Evolutionary conservation across 73 alveolate species (phyloP), one percentile per base, ranked within the genome.

Genomic region (Blepharisma stoltei): DNA sequence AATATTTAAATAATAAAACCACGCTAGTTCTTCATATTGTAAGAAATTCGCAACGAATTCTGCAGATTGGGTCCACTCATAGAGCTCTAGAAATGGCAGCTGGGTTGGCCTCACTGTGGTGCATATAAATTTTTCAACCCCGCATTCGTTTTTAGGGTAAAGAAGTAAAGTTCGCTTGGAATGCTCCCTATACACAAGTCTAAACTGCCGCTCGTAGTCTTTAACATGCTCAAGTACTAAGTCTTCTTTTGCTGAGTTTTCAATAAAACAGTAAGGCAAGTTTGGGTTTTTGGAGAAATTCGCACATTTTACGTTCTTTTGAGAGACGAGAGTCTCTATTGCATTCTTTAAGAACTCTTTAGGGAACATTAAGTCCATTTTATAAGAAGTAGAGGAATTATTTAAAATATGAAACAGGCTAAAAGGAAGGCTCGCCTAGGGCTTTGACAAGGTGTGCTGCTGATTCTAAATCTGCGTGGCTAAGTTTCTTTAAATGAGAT

Each of bases 1-100:
- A n/a, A n/a, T n/a, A n/a, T n/a, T n/a, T n/a, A n/a, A n/a, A n/a
- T n/a, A 77, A 77, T 70, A n/a, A n/a, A n/a, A n/a, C n/a, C n/a
- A n/a, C n/a, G n/a, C n/a, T n/a, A n/a, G n/a, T n/a, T 93, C 96
- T 79, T 93, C 99, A 71, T 96, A 96, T 78, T 93, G 95, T 67
- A 96, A 86, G 86, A 92, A 96, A 81, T 89, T 96, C 8, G 98
- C 86, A 37, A 96, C 70, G 77, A 95, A 95, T 76, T 92, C 87
- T 0, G 99, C 93, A 81, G 98, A 94, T 48, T 89, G 73, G 77
- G 90, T 90, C 92, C 93, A 94, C 77, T 94, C 96, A 70, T 95
- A 95, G 68, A 95, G 86, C 77, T 96, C 99, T 23, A 93, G 81
- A 89, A 86, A 93, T 0, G 97, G 97, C 37, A 92, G 84, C 81